Conservation (phyloP, 768 basidiomycete genomes). For the Xerocomellus chrysenteron region DNA sequence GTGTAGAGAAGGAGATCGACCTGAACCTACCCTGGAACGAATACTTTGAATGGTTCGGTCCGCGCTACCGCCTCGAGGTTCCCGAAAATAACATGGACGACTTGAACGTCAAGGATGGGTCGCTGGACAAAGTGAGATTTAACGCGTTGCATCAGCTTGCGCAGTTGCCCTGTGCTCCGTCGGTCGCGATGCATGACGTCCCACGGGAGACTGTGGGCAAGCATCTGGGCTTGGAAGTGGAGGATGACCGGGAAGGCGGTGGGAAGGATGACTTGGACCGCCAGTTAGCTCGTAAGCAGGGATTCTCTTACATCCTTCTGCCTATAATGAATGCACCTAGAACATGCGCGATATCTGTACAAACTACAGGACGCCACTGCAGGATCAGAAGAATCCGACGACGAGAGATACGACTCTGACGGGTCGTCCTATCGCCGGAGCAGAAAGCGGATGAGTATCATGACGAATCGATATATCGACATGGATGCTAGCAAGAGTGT, state of each 20-base stretch:
- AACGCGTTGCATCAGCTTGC: constrained; percentile 54
- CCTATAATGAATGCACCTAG: constrained; percentile 33
- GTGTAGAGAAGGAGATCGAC: constrained; percentile 75
- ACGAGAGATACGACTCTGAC: constrained; percentile 49
- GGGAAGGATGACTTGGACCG: constrained; percentile 63
- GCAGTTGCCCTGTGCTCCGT: constrained; percentile 71
- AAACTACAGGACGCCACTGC: constrained; percentile 51
- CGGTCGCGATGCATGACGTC: constrained; percentile 82
- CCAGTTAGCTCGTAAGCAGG: constrained; percentile 65
- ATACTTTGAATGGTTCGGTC: constrained; percentile 98
- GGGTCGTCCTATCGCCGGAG: constrained; percentile 41
- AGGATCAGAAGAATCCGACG: constrained; percentile 47
- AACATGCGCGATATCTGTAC: constrained; percentile 67
- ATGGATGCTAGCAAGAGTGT: constrained; percentile 34
- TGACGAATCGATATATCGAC: constrained; percentile 60
- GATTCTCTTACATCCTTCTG: neutral
- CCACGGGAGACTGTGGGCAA: constrained; percentile 66
- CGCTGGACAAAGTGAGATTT: constrained; percentile 78
- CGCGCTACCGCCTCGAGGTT: constrained; percentile 90
- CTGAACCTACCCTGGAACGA: constrained; percentile 80
- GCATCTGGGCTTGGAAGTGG: constrained; percentile 57
- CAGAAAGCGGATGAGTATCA: constrained; percentile 65
- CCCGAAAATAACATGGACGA: constrained; percentile 94
- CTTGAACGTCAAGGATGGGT: constrained; percentile 76
- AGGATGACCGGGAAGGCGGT: constrained; percentile 39